Percentiles rank a stretch among this genome's conserved stretches.
phyloP scores from a whole-genome alignment of 139 green algal genomes.

The Pedinophyceae sp. region DNA sequence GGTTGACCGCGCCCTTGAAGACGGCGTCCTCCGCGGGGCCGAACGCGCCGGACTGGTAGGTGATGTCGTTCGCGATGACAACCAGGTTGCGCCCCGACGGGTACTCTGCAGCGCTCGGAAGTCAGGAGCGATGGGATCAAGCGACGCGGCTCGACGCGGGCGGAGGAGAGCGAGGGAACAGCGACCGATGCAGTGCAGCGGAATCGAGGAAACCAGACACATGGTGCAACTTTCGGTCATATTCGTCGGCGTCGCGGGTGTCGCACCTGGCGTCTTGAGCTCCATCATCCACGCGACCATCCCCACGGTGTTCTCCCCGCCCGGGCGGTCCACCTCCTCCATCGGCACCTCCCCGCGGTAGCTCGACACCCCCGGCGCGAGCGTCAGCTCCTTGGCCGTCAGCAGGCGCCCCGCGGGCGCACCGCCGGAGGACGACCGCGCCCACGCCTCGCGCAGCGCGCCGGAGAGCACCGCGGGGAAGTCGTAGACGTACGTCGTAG shows the following conservation, averaged over 20 bases:
- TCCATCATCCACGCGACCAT: constrained; percentile 84
- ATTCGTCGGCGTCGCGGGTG: constrained; percentile 69
- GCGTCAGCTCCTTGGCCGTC: constrained; percentile 52
- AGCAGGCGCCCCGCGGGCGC: constrained; percentile 40
- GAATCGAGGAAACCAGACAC: too few relatives aligned
- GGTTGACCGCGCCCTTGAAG: constrained; percentile 66
- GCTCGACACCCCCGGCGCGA: constrained; percentile 12
- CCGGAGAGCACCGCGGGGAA: constrained; percentile 83
- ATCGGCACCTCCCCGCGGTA: too few relatives aligned
- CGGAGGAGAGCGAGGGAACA: too few relatives aligned
- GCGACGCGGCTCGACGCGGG: too few relatives aligned
- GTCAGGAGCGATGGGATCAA: too few relatives aligned
- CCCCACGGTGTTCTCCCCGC: constrained; percentile 62
- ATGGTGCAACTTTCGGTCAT: too few relatives aligned
- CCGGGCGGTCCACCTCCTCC: constrained; percentile 12
- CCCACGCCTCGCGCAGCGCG: constrained; percentile 65
- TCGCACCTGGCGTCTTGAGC: too few relatives aligned
- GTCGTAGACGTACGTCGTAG: constrained; percentile 90
- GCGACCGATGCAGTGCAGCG: too few relatives aligned
- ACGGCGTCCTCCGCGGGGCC: constrained; percentile 74
- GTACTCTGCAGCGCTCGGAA: too few relatives aligned
- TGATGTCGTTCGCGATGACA: constrained; percentile 94
- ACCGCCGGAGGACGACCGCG: too few relatives aligned
- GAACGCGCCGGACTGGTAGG: constrained; percentile 76
- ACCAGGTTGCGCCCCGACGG: constrained; percentile 40